Conservation (phyloP, 805 yeast genomes). For the Martiniozyma abietophila region DNA sequence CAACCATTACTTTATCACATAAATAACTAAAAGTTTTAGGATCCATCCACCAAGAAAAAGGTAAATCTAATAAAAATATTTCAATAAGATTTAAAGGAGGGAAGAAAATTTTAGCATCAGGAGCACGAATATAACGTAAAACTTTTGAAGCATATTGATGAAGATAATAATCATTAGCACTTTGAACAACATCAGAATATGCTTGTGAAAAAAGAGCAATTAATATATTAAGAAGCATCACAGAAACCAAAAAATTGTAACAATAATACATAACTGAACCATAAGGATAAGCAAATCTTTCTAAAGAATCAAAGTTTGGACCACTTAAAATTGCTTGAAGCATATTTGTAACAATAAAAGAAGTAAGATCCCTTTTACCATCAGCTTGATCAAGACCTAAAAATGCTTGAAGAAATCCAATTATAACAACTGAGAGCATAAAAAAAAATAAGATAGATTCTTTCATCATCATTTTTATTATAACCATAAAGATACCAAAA, state of each 20-base stretch:
- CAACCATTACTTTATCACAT: constrained; percentile 49
- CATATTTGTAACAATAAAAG: constrained; percentile 51
- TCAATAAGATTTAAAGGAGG: constrained; percentile 81
- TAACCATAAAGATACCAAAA: constrained; percentile 85
- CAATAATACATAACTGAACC: constrained; percentile 71
- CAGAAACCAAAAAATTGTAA: constrained; percentile 67
- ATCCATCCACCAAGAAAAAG: constrained; percentile 30
- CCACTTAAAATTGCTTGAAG: constrained; percentile 67
- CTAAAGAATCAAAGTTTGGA: constrained; percentile 62
- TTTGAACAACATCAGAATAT: constrained; percentile 68
- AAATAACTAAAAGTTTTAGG: constrained; percentile 27
- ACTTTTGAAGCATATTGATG: constrained; percentile 82
- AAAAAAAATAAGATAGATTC: constrained; percentile 81
- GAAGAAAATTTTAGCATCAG: constrained; percentile 75
- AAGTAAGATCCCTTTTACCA: constrained; percentile 70
- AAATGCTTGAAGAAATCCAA: constrained; percentile 83
- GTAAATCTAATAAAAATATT: constrained; percentile 38
- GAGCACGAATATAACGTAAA: constrained; percentile 75
- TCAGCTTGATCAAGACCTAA: constrained; percentile 82
- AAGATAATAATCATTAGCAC: constrained; percentile 77
- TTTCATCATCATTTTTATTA: constrained; percentile 75
- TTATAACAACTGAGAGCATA: constrained; percentile 54
- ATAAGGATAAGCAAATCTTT: constrained; percentile 73
- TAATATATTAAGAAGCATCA: constrained; percentile 70
- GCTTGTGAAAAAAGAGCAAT: constrained; percentile 83